phyloP scores from a whole-genome alignment of 306 rosid genomes.

The Glycyrrhiza uralensis region DNA sequence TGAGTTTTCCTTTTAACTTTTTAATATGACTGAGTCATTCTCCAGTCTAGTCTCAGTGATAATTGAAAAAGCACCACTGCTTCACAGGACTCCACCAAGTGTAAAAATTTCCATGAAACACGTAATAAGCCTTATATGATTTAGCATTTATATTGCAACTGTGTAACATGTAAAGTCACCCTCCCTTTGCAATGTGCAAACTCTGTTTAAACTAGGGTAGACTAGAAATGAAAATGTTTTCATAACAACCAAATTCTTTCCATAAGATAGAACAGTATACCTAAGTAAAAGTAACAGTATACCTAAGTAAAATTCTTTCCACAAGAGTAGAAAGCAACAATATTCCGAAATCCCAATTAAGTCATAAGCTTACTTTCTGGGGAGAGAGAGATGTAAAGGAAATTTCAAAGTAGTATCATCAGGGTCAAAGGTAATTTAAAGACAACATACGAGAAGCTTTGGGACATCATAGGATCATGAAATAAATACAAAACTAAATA shows the following conservation, averaged over 20 bases:
- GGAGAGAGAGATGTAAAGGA: slow-evolving; percentile 20
- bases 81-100: not conserved
- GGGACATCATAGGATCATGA: not conserved
- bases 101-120: slow-evolving; percentile 3
- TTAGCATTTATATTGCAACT: slow-evolving; percentile 10
- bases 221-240: slow-evolving; percentile 3
- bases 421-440: slow-evolving; percentile 15
- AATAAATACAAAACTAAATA: slow-evolving; percentile 20
- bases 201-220: slow-evolving; percentile 15
- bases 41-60: not conserved
- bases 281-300: not conserved
- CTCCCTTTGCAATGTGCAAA: not conserved
- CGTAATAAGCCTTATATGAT: slow-evolving; percentile 7
- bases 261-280: too few species aligned
- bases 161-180: not conserved
- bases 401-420: slow-evolving; percentile 28
- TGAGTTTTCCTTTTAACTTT: slow-evolving; percentile 1
- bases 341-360: not conserved
- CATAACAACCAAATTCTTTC: slow-evolving; percentile 26
- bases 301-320: not conserved
- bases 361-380: slow-evolving; percentile 20
- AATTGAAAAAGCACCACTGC: not conserved
- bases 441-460: slow-evolving; percentile 23
- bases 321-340: slow-evolving; percentile 16
- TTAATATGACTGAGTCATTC: not conserved